A percentile compares a stretch with the other conserved stretches of the same genome.
Conservation (phyloP, 345 rosid genomes). For the Mercurialis annua region DNA sequence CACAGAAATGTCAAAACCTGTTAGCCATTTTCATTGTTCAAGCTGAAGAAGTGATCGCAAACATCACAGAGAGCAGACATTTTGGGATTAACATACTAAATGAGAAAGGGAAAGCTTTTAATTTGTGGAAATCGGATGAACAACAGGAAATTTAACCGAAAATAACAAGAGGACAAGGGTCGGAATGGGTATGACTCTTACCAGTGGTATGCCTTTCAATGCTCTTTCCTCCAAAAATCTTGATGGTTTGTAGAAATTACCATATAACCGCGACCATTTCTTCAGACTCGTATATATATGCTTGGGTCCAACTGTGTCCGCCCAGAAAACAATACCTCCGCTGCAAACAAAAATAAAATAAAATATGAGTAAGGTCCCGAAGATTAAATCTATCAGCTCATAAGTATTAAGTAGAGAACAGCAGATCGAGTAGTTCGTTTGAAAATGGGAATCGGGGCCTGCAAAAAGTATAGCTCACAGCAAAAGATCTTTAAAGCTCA, state of each 20-base stretch:
- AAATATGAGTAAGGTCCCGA: not conserved
- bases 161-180: not conserved
- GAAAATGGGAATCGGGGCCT: too few species aligned
- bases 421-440: too few species aligned
- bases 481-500: too few species aligned
- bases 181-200: constrained; percentile 27
- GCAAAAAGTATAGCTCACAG: not conserved
- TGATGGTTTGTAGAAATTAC: constrained; percentile 70
- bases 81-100: not conserved
- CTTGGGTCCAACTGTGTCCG: constrained; percentile 61
- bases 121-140: too few species aligned
- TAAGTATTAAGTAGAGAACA: too few species aligned
- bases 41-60: not conserved
- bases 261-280: constrained; percentile 66
- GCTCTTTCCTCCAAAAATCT: constrained; percentile 89
- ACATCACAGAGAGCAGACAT: not conserved
- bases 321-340: constrained; percentile 94
- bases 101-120: too few species aligned
- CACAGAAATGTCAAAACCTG: not conserved
- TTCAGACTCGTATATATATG: constrained; percentile 61
- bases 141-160: not conserved
- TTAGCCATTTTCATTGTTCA: not conserved
- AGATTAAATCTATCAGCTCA: not conserved
- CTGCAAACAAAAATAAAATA: constrained; percentile 36
- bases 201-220: constrained; percentile 62